phyloP scores from a whole-genome alignment of 2,329 filamentous ascomycete genomes.

The Hypoxylon sp. region DNA sequence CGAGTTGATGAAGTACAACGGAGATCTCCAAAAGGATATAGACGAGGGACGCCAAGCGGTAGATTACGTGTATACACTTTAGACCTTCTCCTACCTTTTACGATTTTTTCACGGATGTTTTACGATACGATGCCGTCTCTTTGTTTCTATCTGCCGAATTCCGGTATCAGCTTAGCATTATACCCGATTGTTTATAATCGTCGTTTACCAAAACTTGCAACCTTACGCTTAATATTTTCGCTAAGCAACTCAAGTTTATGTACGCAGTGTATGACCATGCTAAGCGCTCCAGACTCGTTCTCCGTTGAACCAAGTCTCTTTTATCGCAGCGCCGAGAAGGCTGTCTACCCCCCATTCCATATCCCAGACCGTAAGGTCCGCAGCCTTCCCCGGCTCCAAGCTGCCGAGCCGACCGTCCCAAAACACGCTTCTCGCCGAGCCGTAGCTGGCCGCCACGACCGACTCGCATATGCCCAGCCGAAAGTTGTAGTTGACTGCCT shows the following conservation, averaged over 20 bases:
- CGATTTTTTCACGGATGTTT: no score
- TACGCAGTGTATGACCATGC: neutral
- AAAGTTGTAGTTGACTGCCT: constrained; percentile 61
- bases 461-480: constrained; percentile 61
- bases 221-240: neutral
- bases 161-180: no score
- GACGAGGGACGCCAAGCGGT: neutral
- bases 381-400: constrained; percentile 59
- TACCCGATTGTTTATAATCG: no score
- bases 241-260: neutral
- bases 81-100: no score
- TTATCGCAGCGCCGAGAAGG: constrained; percentile 55
- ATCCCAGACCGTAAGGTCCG: constrained; percentile 65
- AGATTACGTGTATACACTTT: neutral
- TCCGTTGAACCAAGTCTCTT: constrained; percentile 64
- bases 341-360: constrained; percentile 57
- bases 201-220: no score
- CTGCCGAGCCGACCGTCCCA: constrained; percentile 62
- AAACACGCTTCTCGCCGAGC: constrained; percentile 66
- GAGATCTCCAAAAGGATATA: neutral
- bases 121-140: no score
- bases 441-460: constrained; percentile 61
- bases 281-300: constrained; percentile 43
- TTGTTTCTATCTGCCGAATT: no score
- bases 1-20: neutral